A percentile compares a stretch with the other conserved stretches of the same genome.
phyloP scores from a whole-genome alignment of 805 yeast species.

The Yarrowia divulgata region DNA sequence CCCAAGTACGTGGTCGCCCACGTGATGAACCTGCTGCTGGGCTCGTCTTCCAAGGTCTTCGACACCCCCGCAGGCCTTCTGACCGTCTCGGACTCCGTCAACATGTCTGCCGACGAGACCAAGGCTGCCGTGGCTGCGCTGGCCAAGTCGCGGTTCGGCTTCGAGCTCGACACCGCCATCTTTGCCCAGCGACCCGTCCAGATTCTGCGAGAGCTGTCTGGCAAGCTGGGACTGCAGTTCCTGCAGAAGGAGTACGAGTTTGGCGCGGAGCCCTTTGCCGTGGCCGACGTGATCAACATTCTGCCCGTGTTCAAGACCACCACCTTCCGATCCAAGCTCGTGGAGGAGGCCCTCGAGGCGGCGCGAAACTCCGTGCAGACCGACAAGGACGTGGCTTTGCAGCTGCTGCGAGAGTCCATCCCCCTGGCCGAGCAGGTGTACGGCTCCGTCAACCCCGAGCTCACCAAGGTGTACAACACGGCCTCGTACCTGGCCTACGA shows the following conservation, averaged over 20 bases:
- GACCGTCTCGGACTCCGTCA: conserved; percentile 46
- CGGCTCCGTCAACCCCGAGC: conserved; percentile 80
- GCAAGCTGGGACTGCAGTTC: conserved; percentile 90
- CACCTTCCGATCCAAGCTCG: conserved; percentile 66
- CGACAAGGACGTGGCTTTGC: conserved; percentile 61
- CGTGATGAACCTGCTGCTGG: conserved; percentile 64
- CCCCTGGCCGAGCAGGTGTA: conserved; percentile 81
- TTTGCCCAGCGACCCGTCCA: conserved; percentile 47
- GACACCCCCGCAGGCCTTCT: conserved; percentile 55
- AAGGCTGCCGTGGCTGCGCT: conserved; percentile 43
- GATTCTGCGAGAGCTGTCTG: conserved; percentile 73
- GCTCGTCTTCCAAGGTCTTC: conserved; percentile 54
- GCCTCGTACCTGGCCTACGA: conserved; percentile 74
- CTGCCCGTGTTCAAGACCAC: conserved; percentile 81
- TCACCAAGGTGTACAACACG: conserved; percentile 71
- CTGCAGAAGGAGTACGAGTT: conserved; percentile 59
- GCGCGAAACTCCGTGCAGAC: conserved; percentile 48
- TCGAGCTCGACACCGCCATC: conserved; percentile 1
- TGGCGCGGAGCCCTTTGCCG: conserved; percentile 55
- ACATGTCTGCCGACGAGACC: conserved; percentile 58
- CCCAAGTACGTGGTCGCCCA: conserved; percentile 62
- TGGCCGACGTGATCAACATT: conserved; percentile 70
- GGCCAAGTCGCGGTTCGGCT: conserved; percentile 16
- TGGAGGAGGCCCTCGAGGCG: conserved; percentile 68
- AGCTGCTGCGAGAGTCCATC: conserved; percentile 71